Base-by-base conservation (phyloP, 371 early-diverging fungal genomes). In the Circinella minor region DNA sequence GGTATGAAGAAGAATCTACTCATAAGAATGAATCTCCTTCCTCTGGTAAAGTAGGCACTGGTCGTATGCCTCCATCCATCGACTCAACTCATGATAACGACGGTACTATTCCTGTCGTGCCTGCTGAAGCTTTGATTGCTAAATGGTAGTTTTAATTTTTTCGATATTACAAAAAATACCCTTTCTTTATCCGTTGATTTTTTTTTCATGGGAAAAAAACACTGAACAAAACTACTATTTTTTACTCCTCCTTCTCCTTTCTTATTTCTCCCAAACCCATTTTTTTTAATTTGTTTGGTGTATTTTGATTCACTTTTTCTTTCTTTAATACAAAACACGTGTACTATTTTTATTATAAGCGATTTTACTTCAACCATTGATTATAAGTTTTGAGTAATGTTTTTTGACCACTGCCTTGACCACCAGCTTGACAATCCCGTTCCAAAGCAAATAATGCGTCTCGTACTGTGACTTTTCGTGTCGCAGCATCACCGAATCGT, bases 381-480 rank as follows among this genome's bases (percentile, higher is more conserved):
- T 80, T 77, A 67, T 89, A 90, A 5, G 86, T 80, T 74, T 88
- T 90, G 49, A 91, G 73, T 57, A 91, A 71, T 13, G 91, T 88
- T 38, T 89, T 84, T 63, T 86, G 86, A 43, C 76, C 77, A 48
- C 61, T 66, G 4, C 84, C 84, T 43, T 83, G 83, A 6, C 89
- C 86, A 39, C 59, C 20, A 17, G 83, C 85, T 59, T 85, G 84
- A 71, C 78, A 78, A 74, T 93, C 92, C 11, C 89, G 88, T 76
- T 92, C 92, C 37, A 93, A 77, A 18, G 88, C 91, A 71, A 88
- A 92, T 15, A 92, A 71, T 4, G 91, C 92, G 73, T 93, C 93
- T 55, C 84, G 79, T n/a, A 91, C 84, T 11, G 91, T 91, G 20
- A 93, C 78, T 51, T 83, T 82, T 20, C 88, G 77, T 49, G 84